Evolutionary conservation across 495 filamentous ascomycete genomes (phyloP), one percentile per base, ranked within the genome.

Genomic region (Aspergillus sclerotiicarbonarius): DNA sequence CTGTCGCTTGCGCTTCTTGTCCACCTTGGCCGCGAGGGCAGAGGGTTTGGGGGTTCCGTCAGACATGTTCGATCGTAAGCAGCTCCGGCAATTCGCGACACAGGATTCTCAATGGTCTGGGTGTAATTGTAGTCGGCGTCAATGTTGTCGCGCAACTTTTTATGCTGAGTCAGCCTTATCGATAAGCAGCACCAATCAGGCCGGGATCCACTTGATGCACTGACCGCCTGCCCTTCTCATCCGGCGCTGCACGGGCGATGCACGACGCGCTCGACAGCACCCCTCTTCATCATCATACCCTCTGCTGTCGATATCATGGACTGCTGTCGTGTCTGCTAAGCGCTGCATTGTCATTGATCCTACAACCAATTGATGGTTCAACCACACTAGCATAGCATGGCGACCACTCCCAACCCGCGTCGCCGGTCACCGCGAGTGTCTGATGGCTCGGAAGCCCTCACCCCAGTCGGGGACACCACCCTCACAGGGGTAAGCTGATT

Each of bases 1-100:
- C 57, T 78, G 75, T 54, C 80, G 70, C 63, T 82, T 82, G 66
- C 80, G 79, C 67, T 82, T 82, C 64, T 74, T 76, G 46, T 78
- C 71, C 15, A 78, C 51, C 60, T 78, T 76, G 52, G 63, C 61
- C 18, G 75, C 58, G 13, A 78, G 69, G 8, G 68, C 69, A 37
- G 63, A 63, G 15, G 51, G 21, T 37, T 53, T 58, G 25, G 60
- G 25, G 15, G 39, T 47, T 55, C 56, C 60, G 19, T 53, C 52
- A 9, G 62, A 62, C 62, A 67, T 67, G 12, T n/a, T 60, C 25
- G 25, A 25, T 25, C 5, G 2, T 25, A 5, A 25, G 25, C 25
- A 25, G 25, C 25, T 25, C 25, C 25, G 25, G 25, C 25, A 25
- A 5, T 2, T 25, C 25, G 25, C 25, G 25, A 25, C 5, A 25